These are phyloP conservation scores for Cladorrhinum sp. DNA, from an alignment of 2,329 filamentous ascomycete species.

Conservation along the genomic window DNA sequence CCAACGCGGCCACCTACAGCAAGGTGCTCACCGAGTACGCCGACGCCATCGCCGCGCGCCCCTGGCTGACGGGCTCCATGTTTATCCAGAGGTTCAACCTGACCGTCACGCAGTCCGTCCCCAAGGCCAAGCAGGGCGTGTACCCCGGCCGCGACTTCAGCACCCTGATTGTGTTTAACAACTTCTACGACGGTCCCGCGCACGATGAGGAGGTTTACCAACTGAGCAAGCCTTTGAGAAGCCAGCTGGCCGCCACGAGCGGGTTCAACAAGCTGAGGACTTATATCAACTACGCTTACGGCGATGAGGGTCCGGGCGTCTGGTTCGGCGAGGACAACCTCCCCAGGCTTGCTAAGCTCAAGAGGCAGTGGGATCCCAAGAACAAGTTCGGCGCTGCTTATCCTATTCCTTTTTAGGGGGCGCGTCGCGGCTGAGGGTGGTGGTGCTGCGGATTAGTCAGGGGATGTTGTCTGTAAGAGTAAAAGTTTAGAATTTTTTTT, in stretches of 20 bases:
- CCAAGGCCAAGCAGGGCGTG: not conserved
- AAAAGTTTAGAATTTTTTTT: no score
- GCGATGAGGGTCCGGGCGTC: constrained; percentile 18
- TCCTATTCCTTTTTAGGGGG: no score
- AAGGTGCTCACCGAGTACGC: no score
- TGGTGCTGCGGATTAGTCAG: no score
- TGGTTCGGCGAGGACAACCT: constrained; percentile 15
- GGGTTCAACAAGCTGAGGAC: constrained; percentile 6
- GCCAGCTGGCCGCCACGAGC: constrained; percentile 10
- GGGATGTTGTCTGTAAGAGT: no score
- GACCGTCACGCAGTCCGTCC: not conserved
- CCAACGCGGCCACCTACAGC: no score
- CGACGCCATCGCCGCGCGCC: not conserved
- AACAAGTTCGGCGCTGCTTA: no score
- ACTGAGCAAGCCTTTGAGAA: not conserved
- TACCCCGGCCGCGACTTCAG: not conserved
- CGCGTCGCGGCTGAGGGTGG: no score
- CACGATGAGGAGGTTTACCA: not conserved
- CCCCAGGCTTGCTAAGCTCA: constrained; percentile 10
- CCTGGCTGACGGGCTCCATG: not conserved
- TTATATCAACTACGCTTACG: constrained; percentile 24
- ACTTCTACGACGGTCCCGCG: no score
- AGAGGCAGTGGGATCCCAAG: constrained; percentile 19
- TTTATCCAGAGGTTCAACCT: not conserved
- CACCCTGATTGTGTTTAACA: not conserved